Evolutionary conservation across 1,284 basidiomycete genomes (phyloP), one percentile per base, ranked within the genome.

Genomic region (Ganoderma leucocontextum): DNA sequence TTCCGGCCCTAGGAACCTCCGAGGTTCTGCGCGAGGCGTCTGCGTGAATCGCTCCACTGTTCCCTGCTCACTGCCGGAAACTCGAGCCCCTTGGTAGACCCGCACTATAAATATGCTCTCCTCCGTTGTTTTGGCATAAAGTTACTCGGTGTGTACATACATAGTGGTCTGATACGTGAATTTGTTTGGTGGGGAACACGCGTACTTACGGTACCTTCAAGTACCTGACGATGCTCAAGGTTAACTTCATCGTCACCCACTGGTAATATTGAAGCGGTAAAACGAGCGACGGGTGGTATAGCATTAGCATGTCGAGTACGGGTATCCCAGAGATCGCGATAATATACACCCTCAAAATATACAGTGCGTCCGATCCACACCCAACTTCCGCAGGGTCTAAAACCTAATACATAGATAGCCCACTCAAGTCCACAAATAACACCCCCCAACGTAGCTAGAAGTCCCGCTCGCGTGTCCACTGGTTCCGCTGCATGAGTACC

Each of bases 381-480:
- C 29, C 1, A 29, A 3, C 57, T 38, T 68, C 62, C 63, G 66
- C 62, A 67, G 47, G 59, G 60, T 38, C 60, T 38, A 17, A 19
- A 53, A 22, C 53, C 38, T 42, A 62, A 10, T 57, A 19, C 39
- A 52, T n/a, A 36, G 15, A 58, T 59, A 60, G 52, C 29, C 58
- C 58, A 58, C 17, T 33, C 42, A 36, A 36, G 19, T 36, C 41
- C 38, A n/a, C 7, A 17, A 4, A 35, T 39, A 13, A 4, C 22
- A 12, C 36, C n/a, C 10, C 38, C 38, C 17, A 33, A 17, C 6
- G n/a, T 38, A 17, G 19, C 64, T 64, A 74, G 4, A 73, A 60
- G n/a, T 73, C 69, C 44, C 72, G 67, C 35, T 72, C 70, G 12
- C 74, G 69, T 13, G 64, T 65, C 74, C 75, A 76, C 29, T 29